phyloP scores from a whole-genome alignment of 441 rosid genomes.

The Macaranga tanarius region DNA sequence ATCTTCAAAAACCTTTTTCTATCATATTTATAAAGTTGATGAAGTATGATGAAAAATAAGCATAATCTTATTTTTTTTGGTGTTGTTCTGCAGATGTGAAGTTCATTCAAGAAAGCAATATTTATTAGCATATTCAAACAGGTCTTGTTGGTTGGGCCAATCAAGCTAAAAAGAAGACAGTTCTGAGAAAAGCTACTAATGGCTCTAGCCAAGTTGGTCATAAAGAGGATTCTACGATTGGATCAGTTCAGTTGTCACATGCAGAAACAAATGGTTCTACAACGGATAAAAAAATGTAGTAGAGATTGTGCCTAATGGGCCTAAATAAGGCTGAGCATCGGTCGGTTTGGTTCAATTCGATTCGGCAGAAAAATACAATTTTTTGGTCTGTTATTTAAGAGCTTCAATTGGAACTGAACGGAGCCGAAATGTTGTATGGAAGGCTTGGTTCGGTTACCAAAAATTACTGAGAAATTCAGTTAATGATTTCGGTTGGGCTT shows the following conservation, averaged over 20 bases:
- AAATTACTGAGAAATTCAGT: no score
- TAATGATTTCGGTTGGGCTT: no score
- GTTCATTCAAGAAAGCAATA: constrained; percentile 63
- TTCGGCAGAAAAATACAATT: no score
- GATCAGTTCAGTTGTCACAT: constrained; percentile 20
- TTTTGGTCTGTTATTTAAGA: no score
- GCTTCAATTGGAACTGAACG: no score
- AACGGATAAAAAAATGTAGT: constrained; percentile 10
- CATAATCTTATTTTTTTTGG: background rate
- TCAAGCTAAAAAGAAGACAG: constrained; percentile 48
- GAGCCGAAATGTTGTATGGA: no score
- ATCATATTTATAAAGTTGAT: background rate
- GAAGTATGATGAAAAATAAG: background rate
- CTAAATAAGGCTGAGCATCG: no score
- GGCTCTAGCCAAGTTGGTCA: constrained; percentile 29
- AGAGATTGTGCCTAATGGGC: constrained; percentile 9
- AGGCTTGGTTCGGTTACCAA: no score
- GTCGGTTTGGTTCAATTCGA: no score
- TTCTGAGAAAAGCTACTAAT: constrained; percentile 35
- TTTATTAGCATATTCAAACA: constrained; percentile 62
- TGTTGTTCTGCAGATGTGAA: constrained; percentile 64
- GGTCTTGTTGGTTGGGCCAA: constrained; percentile 70
- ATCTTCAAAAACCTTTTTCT: background rate
- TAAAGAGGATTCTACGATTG: constrained; percentile 16
- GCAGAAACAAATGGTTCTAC: background rate